phyloP scores from a whole-genome alignment of 2,329 filamentous ascomycete species.

The Epichloe festucae region DNA sequence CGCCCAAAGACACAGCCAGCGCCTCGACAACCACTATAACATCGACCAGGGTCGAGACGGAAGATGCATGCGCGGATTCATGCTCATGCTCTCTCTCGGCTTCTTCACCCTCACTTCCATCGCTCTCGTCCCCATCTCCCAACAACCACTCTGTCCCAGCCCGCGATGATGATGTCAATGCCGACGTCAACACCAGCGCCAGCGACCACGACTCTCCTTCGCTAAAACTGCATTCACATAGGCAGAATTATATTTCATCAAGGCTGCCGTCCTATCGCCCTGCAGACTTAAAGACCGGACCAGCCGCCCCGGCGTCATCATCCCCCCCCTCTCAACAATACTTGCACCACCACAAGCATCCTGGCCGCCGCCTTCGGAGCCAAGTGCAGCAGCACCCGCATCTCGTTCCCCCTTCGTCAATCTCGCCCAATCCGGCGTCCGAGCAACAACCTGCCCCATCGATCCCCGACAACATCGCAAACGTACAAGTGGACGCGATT shows the following conservation, averaged over 20 bases:
- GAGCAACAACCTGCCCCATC: slow-evolving; percentile 4
- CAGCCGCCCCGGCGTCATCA: slow-evolving; percentile 12
- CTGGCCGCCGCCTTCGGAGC: not conserved
- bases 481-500: slow-evolving; percentile 9
- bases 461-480: slow-evolving; percentile 10
- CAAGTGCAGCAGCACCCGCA: slow-evolving; percentile 3
- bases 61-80: not conserved
- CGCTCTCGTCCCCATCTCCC: not conserved
- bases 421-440: slow-evolving; percentile 16
- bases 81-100: not conserved
- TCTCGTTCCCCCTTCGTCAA: slow-evolving; percentile 9
- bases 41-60: not conserved
- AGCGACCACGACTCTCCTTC: not conserved
- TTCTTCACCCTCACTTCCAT: not conserved
- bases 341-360: slow-evolving; percentile 8
- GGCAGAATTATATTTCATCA: slow-evolving; percentile 40
- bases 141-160: not conserved
- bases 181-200: not conserved
- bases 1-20: not conserved
- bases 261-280: slow-evolving; percentile 43
- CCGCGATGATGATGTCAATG: not conserved
- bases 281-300: slow-evolving; percentile 29
- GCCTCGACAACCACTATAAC: not conserved
- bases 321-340: slow-evolving; percentile 9
- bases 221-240: slow-evolving; percentile 29